Conservation (phyloP, 371 early-diverging fungal species). For the Circinella minor region DNA sequence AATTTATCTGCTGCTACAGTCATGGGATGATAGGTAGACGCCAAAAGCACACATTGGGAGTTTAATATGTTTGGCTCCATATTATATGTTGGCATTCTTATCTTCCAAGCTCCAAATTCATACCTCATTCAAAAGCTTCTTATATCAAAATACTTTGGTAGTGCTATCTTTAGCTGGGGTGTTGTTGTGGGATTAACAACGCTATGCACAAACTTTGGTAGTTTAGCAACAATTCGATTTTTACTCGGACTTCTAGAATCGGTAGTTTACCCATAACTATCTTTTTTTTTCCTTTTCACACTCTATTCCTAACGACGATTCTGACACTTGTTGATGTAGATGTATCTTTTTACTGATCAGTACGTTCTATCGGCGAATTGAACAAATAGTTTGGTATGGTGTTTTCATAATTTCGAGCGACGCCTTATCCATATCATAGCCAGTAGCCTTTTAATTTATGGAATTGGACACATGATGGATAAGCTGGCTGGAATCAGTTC, state of each 20-base stretch:
- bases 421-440: too few relatives aligned
- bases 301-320: neutral
- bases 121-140: conserved; percentile 35
- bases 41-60: conserved; percentile 22
- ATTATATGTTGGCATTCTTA: conserved; percentile 39
- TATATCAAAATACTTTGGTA: conserved; percentile 35
- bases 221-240: neutral
- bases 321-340: neutral
- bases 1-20: conserved; percentile 29
- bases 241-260: neutral
- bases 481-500: conserved; percentile 16
- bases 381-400: conserved; percentile 29
- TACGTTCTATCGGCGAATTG: conserved; percentile 39
- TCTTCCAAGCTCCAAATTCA: conserved; percentile 42
- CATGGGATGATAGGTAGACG: conserved; percentile 27
- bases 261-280: conserved; percentile 30
- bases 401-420: neutral
- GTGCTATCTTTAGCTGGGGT: conserved; percentile 35
- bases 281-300: conserved; percentile 21
- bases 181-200: conserved; percentile 29
- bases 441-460: conserved; percentile 34
- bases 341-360: conserved; percentile 31
- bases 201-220: conserved; percentile 30
- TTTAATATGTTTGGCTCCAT: conserved; percentile 40
- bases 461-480: conserved; percentile 28